A percentile compares a stretch with the other conserved stretches of the same genome.
phyloP scores from a whole-genome alignment of 148 eudicot species.

The Selenicereus undatus region DNA sequence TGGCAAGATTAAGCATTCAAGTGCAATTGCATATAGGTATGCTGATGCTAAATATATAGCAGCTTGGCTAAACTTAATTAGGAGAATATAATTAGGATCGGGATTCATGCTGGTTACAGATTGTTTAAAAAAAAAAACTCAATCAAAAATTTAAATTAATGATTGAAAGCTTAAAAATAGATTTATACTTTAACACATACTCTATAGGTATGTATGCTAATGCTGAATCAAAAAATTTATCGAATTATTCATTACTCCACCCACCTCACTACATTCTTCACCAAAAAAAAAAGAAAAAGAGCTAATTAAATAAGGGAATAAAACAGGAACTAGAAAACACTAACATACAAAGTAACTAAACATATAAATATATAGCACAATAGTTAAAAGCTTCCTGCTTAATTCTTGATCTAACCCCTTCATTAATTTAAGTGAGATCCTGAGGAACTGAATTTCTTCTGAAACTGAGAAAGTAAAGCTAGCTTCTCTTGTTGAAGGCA shows the following conservation, averaged over 20 bases:
- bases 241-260: constrained; percentile 20
- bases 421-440: background rate
- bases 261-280: background rate
- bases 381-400: background rate
- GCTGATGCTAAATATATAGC: no score
- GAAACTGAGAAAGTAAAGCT: constrained; percentile 49
- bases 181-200: no score
- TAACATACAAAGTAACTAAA: background rate
- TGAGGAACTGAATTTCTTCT: constrained; percentile 33
- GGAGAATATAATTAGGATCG: no score
- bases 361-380: background rate
- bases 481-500: constrained; percentile 66
- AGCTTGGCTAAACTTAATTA: no score
- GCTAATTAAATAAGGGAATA: background rate
- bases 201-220: background rate
- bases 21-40: no score
- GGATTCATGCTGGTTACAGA: no score
- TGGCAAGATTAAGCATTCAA: background rate
- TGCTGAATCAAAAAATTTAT: constrained; percentile 9
- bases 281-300: background rate
- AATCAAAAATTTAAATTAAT: no score
- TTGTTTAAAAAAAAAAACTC: no score
- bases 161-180: no score
- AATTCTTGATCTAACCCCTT: background rate
- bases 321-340: background rate